These are phyloP conservation scores for Micromonas pusilla DNA, from an alignment of 139 green algal species.

Conservation along the genomic window DNA sequence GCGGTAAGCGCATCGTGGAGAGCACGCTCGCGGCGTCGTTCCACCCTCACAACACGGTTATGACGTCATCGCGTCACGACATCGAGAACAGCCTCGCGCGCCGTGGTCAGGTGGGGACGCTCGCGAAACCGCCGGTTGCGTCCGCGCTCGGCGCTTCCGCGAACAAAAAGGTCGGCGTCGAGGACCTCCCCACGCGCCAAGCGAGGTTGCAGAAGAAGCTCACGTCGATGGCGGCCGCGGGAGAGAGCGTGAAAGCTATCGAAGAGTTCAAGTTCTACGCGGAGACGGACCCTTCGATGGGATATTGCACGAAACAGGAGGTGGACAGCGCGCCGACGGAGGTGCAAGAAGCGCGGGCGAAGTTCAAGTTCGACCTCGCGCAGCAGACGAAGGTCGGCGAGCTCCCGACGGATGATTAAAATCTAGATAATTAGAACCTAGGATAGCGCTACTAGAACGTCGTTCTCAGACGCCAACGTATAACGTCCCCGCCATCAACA, in stretches of 20 bases:
- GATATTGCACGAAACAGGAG: background rate
- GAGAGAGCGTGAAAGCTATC: background rate
- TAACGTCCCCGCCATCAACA: slow-evolving; percentile 72
- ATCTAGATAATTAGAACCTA: background rate
- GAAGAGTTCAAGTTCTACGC: background rate
- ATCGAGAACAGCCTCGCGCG: no score
- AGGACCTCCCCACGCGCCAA: background rate
- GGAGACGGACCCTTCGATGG: background rate
- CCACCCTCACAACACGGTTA: background rate
- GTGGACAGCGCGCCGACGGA: background rate
- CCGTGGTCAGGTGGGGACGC: no score
- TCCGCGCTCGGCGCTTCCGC: no score
- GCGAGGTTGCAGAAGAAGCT: background rate
- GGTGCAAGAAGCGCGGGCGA: background rate
- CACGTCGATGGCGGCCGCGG: background rate
- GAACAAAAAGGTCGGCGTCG: no score
- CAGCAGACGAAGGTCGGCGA: no score
- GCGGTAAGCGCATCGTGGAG: background rate
- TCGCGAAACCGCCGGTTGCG: no score
- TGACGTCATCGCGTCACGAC: background rate
- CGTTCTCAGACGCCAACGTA: slow-evolving; percentile 35
- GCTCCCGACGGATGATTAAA: no score
- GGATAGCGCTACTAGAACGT: background rate
- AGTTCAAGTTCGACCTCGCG: background rate
- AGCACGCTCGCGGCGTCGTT: background rate